Base-by-base conservation (phyloP, 202 grass and related monocot species). In the Alloteropsis angusta region DNA sequence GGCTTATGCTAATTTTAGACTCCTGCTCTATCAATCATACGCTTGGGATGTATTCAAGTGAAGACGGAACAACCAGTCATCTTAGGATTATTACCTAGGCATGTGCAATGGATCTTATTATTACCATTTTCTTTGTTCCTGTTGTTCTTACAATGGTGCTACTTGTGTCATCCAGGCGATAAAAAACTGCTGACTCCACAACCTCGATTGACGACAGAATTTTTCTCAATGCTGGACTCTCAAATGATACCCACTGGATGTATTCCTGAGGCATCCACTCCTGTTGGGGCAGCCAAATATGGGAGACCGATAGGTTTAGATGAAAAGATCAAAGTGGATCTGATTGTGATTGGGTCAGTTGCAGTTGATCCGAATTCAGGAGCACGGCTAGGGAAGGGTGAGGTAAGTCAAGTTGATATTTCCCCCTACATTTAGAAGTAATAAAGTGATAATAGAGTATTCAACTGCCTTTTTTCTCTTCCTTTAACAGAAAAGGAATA, bases 311-410 rank as follows among this genome's bases (percentile, higher is more conserved):
- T 97, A 23, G 82, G 65, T 75, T 72, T 92, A 34, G 88, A 93
- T 85, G 91, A 92, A 76, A 93, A 44, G 62, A 77, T 97, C 47
- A 88, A 90, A 76, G 94, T 93, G 74, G 85, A 93, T 86, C 79
- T 97, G 36, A 88, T 93, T 78, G 84, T 93, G 79, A 97, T 93
- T 75, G 93, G 90, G 12, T 93, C 88, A 0, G 93, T 97, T 85
- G 90, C 86, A 79, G 93, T 93, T 68, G 93, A 97, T 80, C 93
- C 90, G 69, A 87, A 71, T 77, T 91, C 93, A 76, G 93, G 93
- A 62, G 86, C 93, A 69, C 57, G 88, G 52, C 72, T 97, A 22
- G 93, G 93, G 58, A 93, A 93, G 86, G 93, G 93, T 46, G 93
- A 97, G 90, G 93, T 93, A 92, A 44, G n/a, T 25, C 1, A 1